A percentile compares a stretch with the other conserved stretches of the same genome.
These are phyloP conservation scores for Gloeophyllum trabeum DNA, from an alignment of 768 basidiomycete species.

Conservation along the genomic window DNA sequence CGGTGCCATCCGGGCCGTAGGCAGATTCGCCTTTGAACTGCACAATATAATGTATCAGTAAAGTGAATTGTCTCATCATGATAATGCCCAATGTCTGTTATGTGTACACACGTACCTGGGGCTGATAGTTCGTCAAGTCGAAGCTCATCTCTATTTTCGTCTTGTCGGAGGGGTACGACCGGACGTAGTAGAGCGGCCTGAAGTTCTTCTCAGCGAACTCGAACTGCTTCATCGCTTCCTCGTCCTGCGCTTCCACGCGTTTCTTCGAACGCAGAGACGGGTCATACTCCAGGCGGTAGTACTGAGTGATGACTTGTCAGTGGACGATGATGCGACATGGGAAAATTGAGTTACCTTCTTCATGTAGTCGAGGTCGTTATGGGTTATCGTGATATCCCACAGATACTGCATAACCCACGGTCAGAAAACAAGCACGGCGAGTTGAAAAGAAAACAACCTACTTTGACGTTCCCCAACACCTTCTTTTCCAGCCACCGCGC, in stretches of 20 bases:
- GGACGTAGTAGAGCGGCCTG: slow-evolving; percentile 33
- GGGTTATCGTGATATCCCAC: too few relatives aligned
- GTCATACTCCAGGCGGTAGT: slow-evolving; percentile 28
- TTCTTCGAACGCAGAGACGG: slow-evolving; percentile 19
- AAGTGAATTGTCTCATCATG: too few relatives aligned
- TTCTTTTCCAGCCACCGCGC: slow-evolving; percentile 26
- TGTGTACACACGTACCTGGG: slow-evolving; percentile 24
- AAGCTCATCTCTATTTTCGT: slow-evolving; percentile 42
- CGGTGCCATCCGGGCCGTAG: slow-evolving; percentile 5
- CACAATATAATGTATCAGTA: too few relatives aligned
- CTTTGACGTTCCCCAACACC: slow-evolving; percentile 33
- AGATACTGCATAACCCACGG: not conserved
- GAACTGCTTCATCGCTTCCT: slow-evolving; percentile 18
- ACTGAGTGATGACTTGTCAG: slow-evolving; percentile 13
- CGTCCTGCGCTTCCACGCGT: slow-evolving; percentile 13
- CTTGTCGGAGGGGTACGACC: slow-evolving; percentile 29
- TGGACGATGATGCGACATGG: too few relatives aligned
- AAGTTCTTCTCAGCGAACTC: slow-evolving; percentile 28
- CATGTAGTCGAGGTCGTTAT: too few relatives aligned
- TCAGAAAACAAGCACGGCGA: not conserved
- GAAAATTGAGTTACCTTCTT: too few relatives aligned
- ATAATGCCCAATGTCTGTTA: slow-evolving; percentile 7
- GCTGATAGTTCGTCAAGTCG: slow-evolving; percentile 36
- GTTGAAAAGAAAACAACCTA: slow-evolving; percentile 5
- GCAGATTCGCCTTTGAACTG: too few relatives aligned